A percentile compares a stretch with the other conserved stretches of the same genome.
Evolutionary conservation across 2,329 filamentous ascomycete species (phyloP).

Genomic region (Fusarium camptoceras): DNA sequence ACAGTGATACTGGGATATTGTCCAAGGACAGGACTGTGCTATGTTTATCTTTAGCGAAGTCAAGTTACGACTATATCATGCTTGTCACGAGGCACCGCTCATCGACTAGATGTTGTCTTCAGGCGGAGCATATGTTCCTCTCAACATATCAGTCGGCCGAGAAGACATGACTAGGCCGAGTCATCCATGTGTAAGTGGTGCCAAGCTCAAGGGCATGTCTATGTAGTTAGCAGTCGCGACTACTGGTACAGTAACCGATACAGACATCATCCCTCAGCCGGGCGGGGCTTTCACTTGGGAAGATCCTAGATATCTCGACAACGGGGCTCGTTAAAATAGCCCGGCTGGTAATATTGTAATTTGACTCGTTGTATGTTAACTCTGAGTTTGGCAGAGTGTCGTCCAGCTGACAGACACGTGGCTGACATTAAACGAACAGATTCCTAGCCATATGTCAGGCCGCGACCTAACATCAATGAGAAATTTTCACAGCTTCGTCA

Average conservation of each 20-base stretch:
- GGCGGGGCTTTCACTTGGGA: constrained; percentile 35
- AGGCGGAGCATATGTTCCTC: constrained; percentile 33
- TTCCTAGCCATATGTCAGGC: constrained; percentile 22
- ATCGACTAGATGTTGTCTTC: constrained; percentile 20
- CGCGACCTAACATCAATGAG: constrained; percentile 14
- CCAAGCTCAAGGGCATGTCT: constrained; percentile 35
- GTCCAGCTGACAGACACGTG: constrained; percentile 30
- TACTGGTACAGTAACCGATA: constrained; percentile 25
- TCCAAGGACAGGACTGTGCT: constrained; percentile 12
- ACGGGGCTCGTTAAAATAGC: constrained; percentile 11
- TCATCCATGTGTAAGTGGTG: constrained; percentile 28
- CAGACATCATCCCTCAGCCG: constrained; percentile 27
- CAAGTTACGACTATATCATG: constrained; percentile 16
- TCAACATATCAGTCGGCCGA: constrained; percentile 41
- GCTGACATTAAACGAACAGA: constrained; percentile 28
- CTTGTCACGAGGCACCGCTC: constrained; percentile 28
- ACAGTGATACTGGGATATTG: background rate
- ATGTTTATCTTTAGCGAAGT: constrained; percentile 13
- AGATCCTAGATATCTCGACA: constrained; percentile 21
- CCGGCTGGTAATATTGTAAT: constrained; percentile 26
- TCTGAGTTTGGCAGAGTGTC: constrained; percentile 10
- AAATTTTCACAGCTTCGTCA: background rate
- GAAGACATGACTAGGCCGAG: constrained; percentile 40
- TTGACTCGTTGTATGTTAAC: constrained; percentile 25
- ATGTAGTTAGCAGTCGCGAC: constrained; percentile 21